Percentiles rank a stretch among this genome's conserved stretches.
Evolutionary conservation across 2,329 filamentous ascomycete genomes (phyloP).

Genomic region (Fulvia fulva): DNA sequence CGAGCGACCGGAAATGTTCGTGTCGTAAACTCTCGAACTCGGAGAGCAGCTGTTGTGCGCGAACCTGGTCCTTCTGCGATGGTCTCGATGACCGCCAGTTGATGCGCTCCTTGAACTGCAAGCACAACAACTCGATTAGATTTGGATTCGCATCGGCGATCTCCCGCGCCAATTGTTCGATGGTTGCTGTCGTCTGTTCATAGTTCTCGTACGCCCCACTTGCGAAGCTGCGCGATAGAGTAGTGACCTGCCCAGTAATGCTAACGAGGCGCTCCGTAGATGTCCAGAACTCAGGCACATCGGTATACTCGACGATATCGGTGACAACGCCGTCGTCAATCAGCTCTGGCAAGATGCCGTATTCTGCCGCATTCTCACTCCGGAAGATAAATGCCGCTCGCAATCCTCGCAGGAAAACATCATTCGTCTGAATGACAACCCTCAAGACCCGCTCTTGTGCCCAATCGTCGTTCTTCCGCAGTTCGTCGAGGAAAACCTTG

Average conservation of each 20-base stretch:
- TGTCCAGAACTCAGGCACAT: slow-evolving; percentile 81
- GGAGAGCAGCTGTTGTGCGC: slow-evolving; percentile 46
- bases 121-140: slow-evolving; percentile 56
- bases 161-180: slow-evolving; percentile 39
- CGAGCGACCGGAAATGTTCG: slow-evolving; percentile 40
- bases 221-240: slow-evolving; percentile 40
- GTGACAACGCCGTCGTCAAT: slow-evolving; percentile 47
- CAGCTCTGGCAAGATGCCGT: slow-evolving; percentile 67
- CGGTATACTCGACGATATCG: slow-evolving; percentile 56
- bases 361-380: slow-evolving; percentile 61
- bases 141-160: slow-evolving; percentile 50
- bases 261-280: slow-evolving; percentile 53
- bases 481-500: slow-evolving; percentile 18
- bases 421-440: slow-evolving; percentile 63
- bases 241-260: slow-evolving; percentile 35
- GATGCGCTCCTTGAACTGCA: slow-evolving; percentile 57
- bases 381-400: slow-evolving; percentile 68
- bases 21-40: slow-evolving; percentile 41
- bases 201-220: slow-evolving; percentile 37
- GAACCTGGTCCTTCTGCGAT: slow-evolving; percentile 45
- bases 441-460: slow-evolving; percentile 43
- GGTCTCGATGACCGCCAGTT: slow-evolving; percentile 55
- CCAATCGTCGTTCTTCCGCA: slow-evolving; percentile 16
- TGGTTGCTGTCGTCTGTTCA: slow-evolving; percentile 22
- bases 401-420: slow-evolving; percentile 64